Base-by-base conservation (phyloP, 2,329 filamentous ascomycete genomes). In the Pseudopithomyces maydicus region DNA sequence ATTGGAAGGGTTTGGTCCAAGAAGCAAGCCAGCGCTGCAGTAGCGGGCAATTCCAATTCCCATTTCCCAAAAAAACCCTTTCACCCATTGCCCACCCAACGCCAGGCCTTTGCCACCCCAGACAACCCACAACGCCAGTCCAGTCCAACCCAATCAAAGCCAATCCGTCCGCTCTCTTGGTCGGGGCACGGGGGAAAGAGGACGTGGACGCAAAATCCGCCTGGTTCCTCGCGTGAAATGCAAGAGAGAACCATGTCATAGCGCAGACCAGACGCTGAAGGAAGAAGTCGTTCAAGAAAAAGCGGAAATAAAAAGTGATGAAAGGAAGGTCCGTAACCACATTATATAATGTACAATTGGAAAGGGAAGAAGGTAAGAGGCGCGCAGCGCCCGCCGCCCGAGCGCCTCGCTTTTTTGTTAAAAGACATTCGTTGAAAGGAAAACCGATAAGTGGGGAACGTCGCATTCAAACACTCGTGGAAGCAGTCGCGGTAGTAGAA, bases 291-390 rank as follows among this genome's bases (percentile, higher is more conserved):
- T 53, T 29, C 26, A 29, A 29, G 8, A 29, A 29, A 29, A 29
- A 8, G 8, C 4, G 26, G 39, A 59, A 55, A 45, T 39, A 22
- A 43, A 50, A 48, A 55, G 55, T 42, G 33, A 41, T 48, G 54
- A 58, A 59, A 48, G 48, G 49, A 62, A 60, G 54, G 57, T 42
- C 55, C 46, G 38, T 65, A 45, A 45, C 57, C 56, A 35, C 56
- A 73, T 73, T 73, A 74, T 65, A 74, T 74, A 68, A 64, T 72
- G 65, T 72, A 73, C 71, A 57, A 46, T 46, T 20, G 39, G 45
- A 49, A 52, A 44, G 51, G 29, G 51, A 53, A 57, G 57, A 64
- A 65, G 47, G 32, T 39, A 57, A 63, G 47, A 36, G 55, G 45
- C 46, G 56, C 58, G 57, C 57, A 64, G 65, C 64, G 66, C 64